These are phyloP conservation scores for Lentinus tigrinus DNA, from an alignment of 768 basidiomycete genomes.

Conservation along the genomic window DNA sequence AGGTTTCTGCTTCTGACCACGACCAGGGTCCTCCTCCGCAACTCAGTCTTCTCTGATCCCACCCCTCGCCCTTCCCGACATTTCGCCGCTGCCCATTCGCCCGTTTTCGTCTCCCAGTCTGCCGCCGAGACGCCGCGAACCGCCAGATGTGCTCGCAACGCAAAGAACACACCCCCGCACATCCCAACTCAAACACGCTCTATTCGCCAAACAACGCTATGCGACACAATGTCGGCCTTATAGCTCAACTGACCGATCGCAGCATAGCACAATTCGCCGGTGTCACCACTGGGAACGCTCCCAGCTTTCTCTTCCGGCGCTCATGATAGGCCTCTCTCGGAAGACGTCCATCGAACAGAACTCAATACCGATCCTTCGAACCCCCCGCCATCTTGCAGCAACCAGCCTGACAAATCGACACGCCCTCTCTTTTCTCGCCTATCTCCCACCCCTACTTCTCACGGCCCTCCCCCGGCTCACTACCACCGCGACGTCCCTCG, in stretches of 20 bases:
- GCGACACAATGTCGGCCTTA: slow-evolving; percentile 10
- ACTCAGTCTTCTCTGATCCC: slow-evolving; percentile 1
- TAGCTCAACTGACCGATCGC: slow-evolving; percentile 6
- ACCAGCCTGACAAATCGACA: slow-evolving; percentile 4
- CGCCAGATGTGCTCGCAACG: background rate
- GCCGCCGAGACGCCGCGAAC: background rate
- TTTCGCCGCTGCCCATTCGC: slow-evolving; percentile 5
- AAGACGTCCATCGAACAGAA: slow-evolving; percentile 1
- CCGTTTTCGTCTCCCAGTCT: background rate
- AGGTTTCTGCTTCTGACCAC: slow-evolving; percentile 25
- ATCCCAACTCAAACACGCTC: background rate
- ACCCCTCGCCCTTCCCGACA: slow-evolving; percentile 8
- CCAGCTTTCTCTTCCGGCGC: slow-evolving; percentile 7
- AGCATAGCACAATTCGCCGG: slow-evolving; percentile 13
- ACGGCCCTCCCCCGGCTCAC: slow-evolving; percentile 6
- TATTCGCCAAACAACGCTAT: background rate
- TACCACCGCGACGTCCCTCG: background rate
- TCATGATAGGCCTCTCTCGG: slow-evolving; percentile 11
- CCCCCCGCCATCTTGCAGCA: background rate
- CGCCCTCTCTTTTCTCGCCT: slow-evolving; percentile 14
- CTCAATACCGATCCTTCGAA: slow-evolving; percentile 6
- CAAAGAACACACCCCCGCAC: background rate
- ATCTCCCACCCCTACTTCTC: slow-evolving; percentile 1
- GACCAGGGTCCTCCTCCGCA: slow-evolving; percentile 6
- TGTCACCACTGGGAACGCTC: slow-evolving; percentile 18